Evolutionary conservation across 2,329 filamentous ascomycete genomes (phyloP), one percentile per base, ranked within the genome.

Genomic region (Akanthomyces dipterigenus): DNA sequence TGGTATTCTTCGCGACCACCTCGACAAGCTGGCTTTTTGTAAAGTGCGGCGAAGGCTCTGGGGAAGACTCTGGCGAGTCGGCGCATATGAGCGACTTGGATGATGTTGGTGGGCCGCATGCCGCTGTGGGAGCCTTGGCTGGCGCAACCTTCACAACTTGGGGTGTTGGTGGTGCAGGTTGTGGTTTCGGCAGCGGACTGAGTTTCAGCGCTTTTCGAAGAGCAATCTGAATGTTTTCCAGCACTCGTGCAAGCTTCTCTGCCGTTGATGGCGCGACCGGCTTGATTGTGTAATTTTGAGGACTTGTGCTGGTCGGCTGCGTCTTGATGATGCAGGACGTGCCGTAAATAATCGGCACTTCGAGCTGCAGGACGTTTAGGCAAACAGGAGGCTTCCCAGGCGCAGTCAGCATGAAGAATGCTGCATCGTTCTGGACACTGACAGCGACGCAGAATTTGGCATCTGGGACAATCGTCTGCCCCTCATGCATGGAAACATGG

Each of bases 321-420:
- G 36, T 50, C 18, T 55, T 57, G 18, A 73, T 24, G 0, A 45
- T 51, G 48, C 72, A 73, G 42, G 63, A 67, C 7, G 65, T 46
- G 1, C 62, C 68, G 7, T 67, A 62, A 3, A 69, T 55, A 6
- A 59, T n/a, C 0, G 66, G 66, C 0, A 54, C 18, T 0, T 67
- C 61, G 0, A 73, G 57, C 4, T 69, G 63, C 1, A 70, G 51
- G 5, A 70, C 65, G 34, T 67, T 43, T 16, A 70, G 64, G 5
- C 61, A 22, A 12, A 59, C 55, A 3, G 62, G n/a, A 0, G 63
- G 54, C 49, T 68, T 62, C 5, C 40, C 53, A 4, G 62, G 38
- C 3, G 50, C 62, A 1, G 61, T 60, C 26, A 74, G 48, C 1
- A 64, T 54, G 4, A 72, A 61, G 4, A 63, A 61, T 2, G 64